Conservation (phyloP, 768 basidiomycete species). For the Chalciporus piperatus region DNA sequence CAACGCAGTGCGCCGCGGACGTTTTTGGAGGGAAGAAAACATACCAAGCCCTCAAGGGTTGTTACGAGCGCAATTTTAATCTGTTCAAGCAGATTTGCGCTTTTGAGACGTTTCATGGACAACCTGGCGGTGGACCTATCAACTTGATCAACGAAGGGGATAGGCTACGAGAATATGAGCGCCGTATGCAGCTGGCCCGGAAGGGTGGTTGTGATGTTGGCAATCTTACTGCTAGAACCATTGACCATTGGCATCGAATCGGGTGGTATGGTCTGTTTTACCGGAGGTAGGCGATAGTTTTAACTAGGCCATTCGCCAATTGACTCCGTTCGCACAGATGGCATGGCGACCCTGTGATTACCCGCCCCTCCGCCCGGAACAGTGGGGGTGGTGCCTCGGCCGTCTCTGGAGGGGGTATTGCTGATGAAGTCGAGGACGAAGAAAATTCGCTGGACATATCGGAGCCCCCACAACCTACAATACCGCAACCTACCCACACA, state of each 20-base stretch:
- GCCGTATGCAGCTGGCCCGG: conserved; percentile 63
- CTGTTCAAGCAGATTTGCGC: conserved; percentile 80
- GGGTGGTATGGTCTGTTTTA: conserved; percentile 79
- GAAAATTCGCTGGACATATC: conserved; percentile 45
- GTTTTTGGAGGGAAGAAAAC: conserved; percentile 77
- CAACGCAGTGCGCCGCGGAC: conserved; percentile 58
- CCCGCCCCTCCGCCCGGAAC: conserved; percentile 44
- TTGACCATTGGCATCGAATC: conserved; percentile 76
- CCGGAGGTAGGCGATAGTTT: conserved; percentile 45
- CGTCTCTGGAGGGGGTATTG: conserved; percentile 32
- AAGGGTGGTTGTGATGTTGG: conserved; percentile 68
- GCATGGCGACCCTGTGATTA: conserved; percentile 64
- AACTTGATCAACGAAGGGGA: conserved; percentile 54
- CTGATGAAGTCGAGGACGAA: conserved; percentile 53
- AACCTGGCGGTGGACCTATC: conserved; percentile 38
- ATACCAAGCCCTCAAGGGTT: conserved; percentile 81
- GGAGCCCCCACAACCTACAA: conserved; percentile 27
- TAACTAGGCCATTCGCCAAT: not conserved
- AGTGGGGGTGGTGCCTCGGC: conserved; percentile 27
- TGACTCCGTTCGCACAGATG: conserved; percentile 46
- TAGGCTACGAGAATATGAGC: conserved; percentile 67
- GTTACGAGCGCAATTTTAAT: conserved; percentile 83
- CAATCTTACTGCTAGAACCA: conserved; percentile 66
- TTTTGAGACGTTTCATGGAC: conserved; percentile 51
- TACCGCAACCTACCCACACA: conserved; percentile 25